Base-by-base conservation (phyloP, 305 asterid species). In the Fraxinus platypoda region DNA sequence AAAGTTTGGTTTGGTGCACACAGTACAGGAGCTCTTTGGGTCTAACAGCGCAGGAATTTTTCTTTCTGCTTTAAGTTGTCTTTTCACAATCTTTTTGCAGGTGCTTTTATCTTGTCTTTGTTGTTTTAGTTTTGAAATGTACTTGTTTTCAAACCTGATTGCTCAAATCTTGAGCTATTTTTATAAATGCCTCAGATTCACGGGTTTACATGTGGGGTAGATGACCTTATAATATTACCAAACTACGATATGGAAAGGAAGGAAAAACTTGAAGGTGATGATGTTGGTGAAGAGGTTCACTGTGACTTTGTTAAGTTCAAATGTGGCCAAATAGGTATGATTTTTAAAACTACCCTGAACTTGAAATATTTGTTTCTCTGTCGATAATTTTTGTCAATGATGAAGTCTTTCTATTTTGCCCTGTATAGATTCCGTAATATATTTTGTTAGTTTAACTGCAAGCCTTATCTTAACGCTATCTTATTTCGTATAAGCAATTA, bases 151-250 rank as follows among this genome's bases (percentile, higher is more conserved):
- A 79, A 75, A 26, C 78, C 57, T 86, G 81, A 62, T 84, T 74
- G 79, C 76, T 79, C 57, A 57, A 23, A 72, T 68, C 28, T 81
- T 57, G 31, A 70, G 78, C 57, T 75, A 34, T 74, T 81, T 78
- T 81, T 79, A 41, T 78, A 52, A 81, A 34, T 88, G 83, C 79
- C 87, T 78, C 89, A 94, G 97, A 80, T 81, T 82, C 97, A 93
- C 87, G 99, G 98, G 68, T 96, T 96, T 95, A 96, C 98, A 23
- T 96, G 99, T 87, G 99, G 98, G 83, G 43, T 94, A 35, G 99
- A 93, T 83, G 99, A 96, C 92, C 98, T 96, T 84, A 91, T 94
- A 77, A 96, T 96, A 83, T 90, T 90, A 82, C 98, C 98, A 17
- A 73, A 90, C 81, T 90, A 83, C 8, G 99, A 96, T 86, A 76